Evolutionary conservation across 2,329 filamentous ascomycete genomes (phyloP).

Genomic region (Rugonectria rugulosa): DNA sequence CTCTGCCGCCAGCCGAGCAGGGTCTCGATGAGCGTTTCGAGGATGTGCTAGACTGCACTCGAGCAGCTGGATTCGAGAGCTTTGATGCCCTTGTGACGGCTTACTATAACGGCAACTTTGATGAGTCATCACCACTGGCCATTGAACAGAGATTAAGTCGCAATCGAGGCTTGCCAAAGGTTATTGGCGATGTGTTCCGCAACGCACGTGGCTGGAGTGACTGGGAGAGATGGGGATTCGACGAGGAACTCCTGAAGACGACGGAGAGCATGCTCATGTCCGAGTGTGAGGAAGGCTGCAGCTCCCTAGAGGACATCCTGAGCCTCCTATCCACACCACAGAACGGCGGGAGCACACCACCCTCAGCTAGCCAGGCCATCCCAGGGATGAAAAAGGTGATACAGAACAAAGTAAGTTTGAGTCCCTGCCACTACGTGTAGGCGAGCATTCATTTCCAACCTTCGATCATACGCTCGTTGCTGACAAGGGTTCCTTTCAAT

Average conservation of each 20-base stretch:
- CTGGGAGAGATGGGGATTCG: slow-evolving; percentile 11
- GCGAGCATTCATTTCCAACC: no score
- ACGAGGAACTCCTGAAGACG: slow-evolving; percentile 15
- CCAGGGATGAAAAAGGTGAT: slow-evolving; percentile 12
- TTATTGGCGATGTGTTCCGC: slow-evolving; percentile 14
- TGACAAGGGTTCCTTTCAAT: neutral
- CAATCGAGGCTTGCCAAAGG: slow-evolving; percentile 10
- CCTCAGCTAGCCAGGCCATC: slow-evolving; percentile 1
- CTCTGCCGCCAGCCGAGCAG: slow-evolving; percentile 1
- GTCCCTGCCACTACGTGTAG: neutral
- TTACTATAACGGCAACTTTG: slow-evolving; percentile 18
- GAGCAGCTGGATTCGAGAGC: slow-evolving; percentile 13
- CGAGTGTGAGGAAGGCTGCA: slow-evolving; percentile 3
- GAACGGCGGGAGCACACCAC: neutral
- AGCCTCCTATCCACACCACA: slow-evolving; percentile 4
- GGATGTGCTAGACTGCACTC: slow-evolving; percentile 10
- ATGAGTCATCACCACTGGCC: slow-evolving; percentile 7
- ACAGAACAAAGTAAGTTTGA: slow-evolving; percentile 9
- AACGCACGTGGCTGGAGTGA: slow-evolving; percentile 11
- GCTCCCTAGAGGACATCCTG: neutral
- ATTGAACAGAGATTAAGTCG: slow-evolving; percentile 13
- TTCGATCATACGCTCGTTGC: no score
- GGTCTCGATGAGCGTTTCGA: slow-evolving; percentile 11
- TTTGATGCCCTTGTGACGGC: slow-evolving; percentile 13
- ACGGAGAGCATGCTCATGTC: slow-evolving; percentile 13